phyloP scores from a whole-genome alignment of 805 yeast species.

The Kazachstania africana region DNA sequence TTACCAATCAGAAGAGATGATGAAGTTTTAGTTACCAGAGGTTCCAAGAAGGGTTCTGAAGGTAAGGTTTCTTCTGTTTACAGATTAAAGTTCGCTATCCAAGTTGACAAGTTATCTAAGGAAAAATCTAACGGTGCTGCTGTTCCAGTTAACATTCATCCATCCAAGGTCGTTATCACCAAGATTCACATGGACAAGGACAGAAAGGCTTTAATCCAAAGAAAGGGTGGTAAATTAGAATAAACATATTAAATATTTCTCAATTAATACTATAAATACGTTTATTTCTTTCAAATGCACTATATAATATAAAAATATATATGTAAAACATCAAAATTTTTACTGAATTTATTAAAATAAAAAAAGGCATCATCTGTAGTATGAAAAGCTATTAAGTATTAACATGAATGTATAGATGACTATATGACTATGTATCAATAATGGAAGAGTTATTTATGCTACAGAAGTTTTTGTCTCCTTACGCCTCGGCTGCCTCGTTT shows the following conservation, averaged over 20 bases:
- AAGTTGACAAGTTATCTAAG: constrained; percentile 90
- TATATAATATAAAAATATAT: background rate
- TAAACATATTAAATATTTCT: constrained; percentile 30
- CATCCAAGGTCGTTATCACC: constrained; percentile 97
- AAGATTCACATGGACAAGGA: constrained; percentile 95
- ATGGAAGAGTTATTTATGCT: too few relatives aligned
- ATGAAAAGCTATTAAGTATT: too few relatives aligned
- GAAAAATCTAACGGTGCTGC: constrained; percentile 97
- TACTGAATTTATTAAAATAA: background rate
- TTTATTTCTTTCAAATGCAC: background rate
- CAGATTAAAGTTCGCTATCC: constrained; percentile 95
- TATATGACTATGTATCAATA: too few relatives aligned
- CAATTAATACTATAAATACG: background rate
- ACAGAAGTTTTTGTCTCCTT: background rate
- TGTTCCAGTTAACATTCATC: constrained; percentile 91
- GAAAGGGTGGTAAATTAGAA: constrained; percentile 96
- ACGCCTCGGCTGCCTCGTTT: constrained; percentile 1
- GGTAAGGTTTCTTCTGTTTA: constrained; percentile 94
- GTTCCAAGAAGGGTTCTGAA: constrained; percentile 98
- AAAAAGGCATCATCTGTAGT: too few relatives aligned
- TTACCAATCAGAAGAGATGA: constrained; percentile 97
- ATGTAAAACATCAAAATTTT: too few relatives aligned
- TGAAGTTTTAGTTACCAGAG: constrained; percentile 91
- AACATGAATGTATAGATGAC: too few relatives aligned
- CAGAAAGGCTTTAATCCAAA: constrained; percentile 91